Conservation (phyloP, 441 rosid genomes). For the Monsonia emarginata region DNA sequence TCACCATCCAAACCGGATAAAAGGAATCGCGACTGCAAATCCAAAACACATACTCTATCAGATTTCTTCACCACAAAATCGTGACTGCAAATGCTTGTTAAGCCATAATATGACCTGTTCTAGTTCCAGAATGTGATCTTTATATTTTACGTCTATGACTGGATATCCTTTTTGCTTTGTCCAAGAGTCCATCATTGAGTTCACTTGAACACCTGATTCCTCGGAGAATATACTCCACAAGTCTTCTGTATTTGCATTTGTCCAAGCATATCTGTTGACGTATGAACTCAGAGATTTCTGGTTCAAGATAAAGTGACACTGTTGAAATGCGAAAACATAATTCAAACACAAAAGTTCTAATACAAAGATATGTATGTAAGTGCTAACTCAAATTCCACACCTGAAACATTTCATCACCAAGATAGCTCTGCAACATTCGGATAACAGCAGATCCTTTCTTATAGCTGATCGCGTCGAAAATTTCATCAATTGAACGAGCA, state of each 20-base stretch:
- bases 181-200: constrained; percentile 30
- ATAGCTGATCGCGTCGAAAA: constrained; percentile 31
- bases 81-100: not conserved
- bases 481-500: constrained; percentile 23
- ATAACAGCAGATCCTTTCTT: constrained; percentile 35
- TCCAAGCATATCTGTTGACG: constrained; percentile 29
- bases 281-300: constrained; percentile 29
- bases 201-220: constrained; percentile 24
- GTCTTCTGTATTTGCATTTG: constrained; percentile 31
- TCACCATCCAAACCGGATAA: constrained; percentile 24
- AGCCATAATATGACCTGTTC: constrained; percentile 27
- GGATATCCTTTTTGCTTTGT: constrained; percentile 36
- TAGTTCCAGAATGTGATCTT: constrained; percentile 21
- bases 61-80: constrained; percentile 4
- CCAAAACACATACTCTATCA: not conserved
- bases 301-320: not conserved
- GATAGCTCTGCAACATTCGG: constrained; percentile 31
- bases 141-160: constrained; percentile 22
- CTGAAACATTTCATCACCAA: constrained; percentile 30
- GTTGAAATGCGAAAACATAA: not conserved
- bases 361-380: not conserved
- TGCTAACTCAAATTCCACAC: constrained; percentile 10
- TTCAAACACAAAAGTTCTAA: not conserved
- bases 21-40: constrained; percentile 25
- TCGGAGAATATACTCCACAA: constrained; percentile 28